These are phyloP conservation scores for Triangularia setosa DNA, from an alignment of 2,329 filamentous ascomycete species.

Conservation along the genomic window DNA sequence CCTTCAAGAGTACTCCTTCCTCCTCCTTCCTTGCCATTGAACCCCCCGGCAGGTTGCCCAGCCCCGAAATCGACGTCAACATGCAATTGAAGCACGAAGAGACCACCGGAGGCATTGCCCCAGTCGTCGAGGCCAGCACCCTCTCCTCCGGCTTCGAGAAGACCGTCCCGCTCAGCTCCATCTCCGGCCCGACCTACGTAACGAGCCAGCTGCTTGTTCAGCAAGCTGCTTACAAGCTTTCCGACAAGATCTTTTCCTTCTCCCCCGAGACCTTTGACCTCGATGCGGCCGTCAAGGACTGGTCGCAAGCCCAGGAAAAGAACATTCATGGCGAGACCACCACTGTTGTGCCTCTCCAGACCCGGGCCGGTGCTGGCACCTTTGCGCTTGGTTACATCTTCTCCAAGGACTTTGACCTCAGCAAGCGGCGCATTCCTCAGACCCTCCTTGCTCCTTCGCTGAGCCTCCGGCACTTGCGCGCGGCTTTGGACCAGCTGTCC, in stretches of 20 bases:
- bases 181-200: slow-evolving; percentile 85
- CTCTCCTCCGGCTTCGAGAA: slow-evolving; percentile 17
- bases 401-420: slow-evolving; percentile 90
- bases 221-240: slow-evolving; percentile 91
- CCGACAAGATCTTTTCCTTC: slow-evolving; percentile 96
- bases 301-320: slow-evolving; percentile 64
- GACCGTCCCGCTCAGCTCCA: slow-evolving; percentile 50
- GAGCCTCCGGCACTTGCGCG: slow-evolving; percentile 73
- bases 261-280: slow-evolving; percentile 91
- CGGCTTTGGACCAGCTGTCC: slow-evolving; percentile 85
- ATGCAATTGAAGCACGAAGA: slow-evolving; percentile 37
- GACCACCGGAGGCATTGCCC: slow-evolving; percentile 33
- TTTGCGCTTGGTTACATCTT: slow-evolving; percentile 96
- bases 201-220: slow-evolving; percentile 92
- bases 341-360: slow-evolving; percentile 75
- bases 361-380: slow-evolving; percentile 80
- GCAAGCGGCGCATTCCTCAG: slow-evolving; percentile 88
- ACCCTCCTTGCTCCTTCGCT: slow-evolving; percentile 82
- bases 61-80: slow-evolving; percentile 2
- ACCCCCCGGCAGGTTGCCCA: slow-evolving; percentile 5
- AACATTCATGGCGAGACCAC: slow-evolving; percentile 84
- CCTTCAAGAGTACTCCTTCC: slow-evolving; percentile 14
- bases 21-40: slow-evolving; percentile 11
- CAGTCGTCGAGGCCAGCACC: slow-evolving; percentile 30
- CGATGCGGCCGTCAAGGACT: slow-evolving; percentile 75